Evolutionary conservation across 2,329 filamentous ascomycete species (phyloP), one percentile per base, ranked within the genome.

Genomic region (Hypoxylon sp.): DNA sequence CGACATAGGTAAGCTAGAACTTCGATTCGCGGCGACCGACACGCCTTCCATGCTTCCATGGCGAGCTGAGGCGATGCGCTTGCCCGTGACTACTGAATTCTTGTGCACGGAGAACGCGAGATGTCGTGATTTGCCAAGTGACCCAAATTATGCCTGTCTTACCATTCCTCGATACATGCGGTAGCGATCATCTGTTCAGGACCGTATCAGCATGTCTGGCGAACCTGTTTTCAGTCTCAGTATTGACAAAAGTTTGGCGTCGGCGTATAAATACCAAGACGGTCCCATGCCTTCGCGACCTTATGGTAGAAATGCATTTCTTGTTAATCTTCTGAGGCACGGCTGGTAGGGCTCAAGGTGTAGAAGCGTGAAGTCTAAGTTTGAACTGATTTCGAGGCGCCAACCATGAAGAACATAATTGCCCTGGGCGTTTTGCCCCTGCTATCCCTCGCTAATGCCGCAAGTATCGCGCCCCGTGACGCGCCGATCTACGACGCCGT

Each of bases 401-500:
- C 18, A 44, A 64, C 3, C 49, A 70, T 70, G 66, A 67, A 67
- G 64, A 67, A 57, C 50, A 53, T 65, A 49, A 4, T 67, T 32
- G 48, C 63, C n/a, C 16, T 66, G 7, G 55, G 63, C 53, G 26
- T 42, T 32, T 33, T 70, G 52, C 55, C 66, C 9, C 44, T 71
- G 22, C 53, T 71, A 20, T 66, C 61, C 16, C 61, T 69, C 32
- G 67, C 51, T 6, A 52, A 56, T 14, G 67, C 67, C 18, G 53
- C 62, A 7, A 20, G 48, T 18, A 16, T 67, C 9, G 8, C 16
- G 3, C 55, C 64, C 16, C 61, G 62, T 6, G 59, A 64, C 33
- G 48, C 54, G 7, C 33, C 56, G 5, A 54, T 50, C 71, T 87
- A 84, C 70, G 86, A 89, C 76, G 85, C 82, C 60, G 80, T 89